Evolutionary conservation across 441 rosid genomes (phyloP), one percentile per base, ranked within the genome.

Genomic region (Manihot esculenta): DNA sequence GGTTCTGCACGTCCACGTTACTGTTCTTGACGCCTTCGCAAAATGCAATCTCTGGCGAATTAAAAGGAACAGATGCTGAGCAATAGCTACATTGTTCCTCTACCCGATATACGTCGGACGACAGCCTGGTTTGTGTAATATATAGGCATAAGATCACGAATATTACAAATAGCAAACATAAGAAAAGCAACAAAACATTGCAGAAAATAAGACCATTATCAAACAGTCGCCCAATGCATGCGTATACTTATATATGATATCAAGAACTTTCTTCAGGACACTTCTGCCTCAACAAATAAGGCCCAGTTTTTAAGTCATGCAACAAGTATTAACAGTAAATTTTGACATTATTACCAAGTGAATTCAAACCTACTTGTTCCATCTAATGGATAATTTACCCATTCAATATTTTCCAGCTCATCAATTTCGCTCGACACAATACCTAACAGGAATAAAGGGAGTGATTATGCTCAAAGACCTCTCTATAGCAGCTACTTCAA

Each of bases 81-180:
- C 98, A 95, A 65, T 79, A 83, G 71, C 81, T 85, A 74, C 98
- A 93, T 65, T 77, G 74, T 90, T 93, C 97, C 80, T 87, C 89
- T 38, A 44, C 81, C 63, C 20, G 47, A 64, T 72, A 72, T 66
- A 79, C 76, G 38, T 41, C 33, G 42, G 53, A 13, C 45, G 57
- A 33, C 12, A 61, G 62, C 81, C 86, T 88, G 88, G 59, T 72
- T 66, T 63, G 68, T 30, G 21, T 73, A 60, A 68, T 27, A 26
- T 20, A 15, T n/a, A 21, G 8, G 10, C 5, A 48, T 10, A 66
- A 41, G 20, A 24, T 11, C 10, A 45, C 7, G 26, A 59, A 58
- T 15, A 35, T 24, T 5, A 41, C 45, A 47, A 35, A 42, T 7
- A 33, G 26, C 13, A 7, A 50, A 14, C 10, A 9, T 0, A 11